Percentiles rank a stretch among this genome's conserved stretches.
Evolutionary conservation across 768 basidiomycete genomes (phyloP).

Genomic region (Hypsizygus marmoreus): DNA sequence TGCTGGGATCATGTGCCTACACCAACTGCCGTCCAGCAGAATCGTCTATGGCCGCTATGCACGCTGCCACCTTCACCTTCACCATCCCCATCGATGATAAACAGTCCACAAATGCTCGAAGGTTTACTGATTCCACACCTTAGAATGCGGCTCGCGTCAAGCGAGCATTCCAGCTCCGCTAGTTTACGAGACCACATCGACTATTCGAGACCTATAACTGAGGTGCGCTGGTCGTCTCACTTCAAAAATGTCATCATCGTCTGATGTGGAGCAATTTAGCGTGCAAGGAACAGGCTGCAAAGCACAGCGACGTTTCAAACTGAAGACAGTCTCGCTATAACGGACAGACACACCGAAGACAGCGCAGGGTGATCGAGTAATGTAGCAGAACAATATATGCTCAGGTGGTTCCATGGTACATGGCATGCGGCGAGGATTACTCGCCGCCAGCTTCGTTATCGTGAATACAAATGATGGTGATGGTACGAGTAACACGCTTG

Average conservation of each 20-base stretch:
- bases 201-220: slow-evolving; percentile 39
- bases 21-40: slow-evolving; percentile 9
- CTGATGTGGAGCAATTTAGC: slow-evolving; percentile 17
- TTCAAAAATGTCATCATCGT: not conserved
- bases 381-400: not conserved
- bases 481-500: slow-evolving; percentile 35
- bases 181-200: slow-evolving; percentile 43
- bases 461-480: slow-evolving; percentile 47
- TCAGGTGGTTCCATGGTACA: slow-evolving; percentile 12
- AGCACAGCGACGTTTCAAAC: slow-evolving; percentile 32
- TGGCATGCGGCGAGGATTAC: slow-evolving; percentile 12
- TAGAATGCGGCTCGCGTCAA: slow-evolving; percentile 16
- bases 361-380: too few species aligned
- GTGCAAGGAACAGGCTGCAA: slow-evolving; percentile 27
- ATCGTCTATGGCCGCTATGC: slow-evolving; percentile 25
- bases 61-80: slow-evolving; percentile 26
- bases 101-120: slow-evolving; percentile 29
- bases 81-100: slow-evolving; percentile 29
- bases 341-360: too few species aligned
- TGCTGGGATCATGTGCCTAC: slow-evolving; percentile 14
- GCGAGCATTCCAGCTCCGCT: slow-evolving; percentile 28
- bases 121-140: slow-evolving; percentile 32
- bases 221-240: slow-evolving; percentile 18
- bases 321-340: slow-evolving; percentile 6
- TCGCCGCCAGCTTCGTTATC: slow-evolving; percentile 34